Evolutionary conservation across 2,329 filamentous ascomycete species (phyloP), one percentile per base, ranked within the genome.

Genomic region (Sporothrix euskadiensis): DNA sequence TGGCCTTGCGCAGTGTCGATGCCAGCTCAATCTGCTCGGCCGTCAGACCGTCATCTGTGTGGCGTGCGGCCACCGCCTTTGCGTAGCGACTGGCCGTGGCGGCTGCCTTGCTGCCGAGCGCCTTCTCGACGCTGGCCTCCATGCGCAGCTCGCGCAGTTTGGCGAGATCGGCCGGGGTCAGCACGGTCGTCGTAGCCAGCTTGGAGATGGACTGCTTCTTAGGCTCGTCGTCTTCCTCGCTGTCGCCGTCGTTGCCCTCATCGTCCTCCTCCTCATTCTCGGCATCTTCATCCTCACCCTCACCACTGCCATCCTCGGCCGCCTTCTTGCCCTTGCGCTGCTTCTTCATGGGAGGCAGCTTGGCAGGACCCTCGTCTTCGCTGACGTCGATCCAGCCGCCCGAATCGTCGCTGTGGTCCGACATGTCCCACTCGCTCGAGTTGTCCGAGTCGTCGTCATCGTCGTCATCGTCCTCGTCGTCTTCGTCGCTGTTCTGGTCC

Each of bases 331-430:
- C 75, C 57, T 72, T 73, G 39, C 75, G 91, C 16, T 85, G 84
- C 78, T 90, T 92, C 83, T 93, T 94, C 1, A 85, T 78, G 6
- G 87, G 87, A 0, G 90, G 90, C 76, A 89, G 88, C 52, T 92
- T 93, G 76, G 95, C 91, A 44, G 68, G 69, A 61, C 95, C 94
- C 10, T 96, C 91, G 75, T 92, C 93, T 4, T 95, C 91, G 75
- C 92, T 92, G 47, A 98, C 95, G 78, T 97, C 90, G 80, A 98
- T 95, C 96, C 96, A 98, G 22, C 94, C 95, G 16, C 91, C 94
- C 19, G 92, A 95, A 77, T 93, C 92, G 74, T 84, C 85, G 78
- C 88, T 89, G 74, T 88, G 86, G 66, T 86, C 84, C 1, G 88
- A 90, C 26, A 90, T 84, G 78, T 90, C 89, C 89, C 89, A 91